Evolutionary conservation across 75 land plant species (phyloP).

Genomic region (Chamaecyparis obtusa): DNA sequence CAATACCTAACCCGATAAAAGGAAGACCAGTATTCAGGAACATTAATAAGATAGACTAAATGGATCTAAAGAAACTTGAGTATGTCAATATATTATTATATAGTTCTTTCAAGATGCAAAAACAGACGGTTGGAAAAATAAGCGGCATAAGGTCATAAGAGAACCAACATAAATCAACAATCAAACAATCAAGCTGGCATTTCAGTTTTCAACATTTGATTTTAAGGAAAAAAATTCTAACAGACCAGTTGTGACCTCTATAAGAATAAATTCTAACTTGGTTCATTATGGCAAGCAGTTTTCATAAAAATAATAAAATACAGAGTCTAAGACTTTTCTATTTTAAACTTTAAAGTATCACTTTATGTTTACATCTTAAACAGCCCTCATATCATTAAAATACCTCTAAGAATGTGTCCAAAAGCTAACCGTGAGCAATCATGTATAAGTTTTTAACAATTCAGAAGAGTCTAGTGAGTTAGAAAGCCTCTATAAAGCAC

Average conservation of each 20-base stretch:
- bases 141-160: background rate
- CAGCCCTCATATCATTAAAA: background rate
- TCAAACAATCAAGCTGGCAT: too few relatives aligned
- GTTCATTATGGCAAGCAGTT: background rate
- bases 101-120: background rate
- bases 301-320: background rate
- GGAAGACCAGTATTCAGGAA: background rate
- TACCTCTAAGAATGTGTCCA: background rate
- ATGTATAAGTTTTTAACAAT: background rate
- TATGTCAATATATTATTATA: background rate
- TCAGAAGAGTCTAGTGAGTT: background rate
- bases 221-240: background rate
- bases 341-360: background rate
- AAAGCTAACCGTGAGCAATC: background rate
- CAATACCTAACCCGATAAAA: conserved; percentile 48
- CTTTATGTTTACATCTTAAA: background rate
- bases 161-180: background rate
- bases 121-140: background rate
- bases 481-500: background rate
- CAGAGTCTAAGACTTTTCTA: background rate
- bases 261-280: background rate
- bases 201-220: background rate
- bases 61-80: conserved; percentile 3
- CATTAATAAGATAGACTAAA: conserved; percentile 2
- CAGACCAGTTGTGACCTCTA: background rate